phyloP scores from a whole-genome alignment of 208 protist genomes.

The Trypanosoma theileri region DNA sequence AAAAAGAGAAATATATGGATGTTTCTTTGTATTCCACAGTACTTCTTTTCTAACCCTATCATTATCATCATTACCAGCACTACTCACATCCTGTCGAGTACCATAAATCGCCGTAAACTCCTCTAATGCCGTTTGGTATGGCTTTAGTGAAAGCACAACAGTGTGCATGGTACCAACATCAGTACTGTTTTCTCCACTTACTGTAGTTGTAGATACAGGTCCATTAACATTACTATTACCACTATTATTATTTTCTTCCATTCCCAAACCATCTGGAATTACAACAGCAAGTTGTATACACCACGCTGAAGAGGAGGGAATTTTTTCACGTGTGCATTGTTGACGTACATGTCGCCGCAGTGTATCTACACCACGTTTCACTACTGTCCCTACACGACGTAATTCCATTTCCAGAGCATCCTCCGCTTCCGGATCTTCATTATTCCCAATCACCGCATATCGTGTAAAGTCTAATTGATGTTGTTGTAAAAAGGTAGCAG shows the following conservation, averaged over 20 bases:
- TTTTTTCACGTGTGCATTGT: neutral
- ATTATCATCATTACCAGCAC: constrained; percentile 11
- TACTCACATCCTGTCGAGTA: too few species aligned
- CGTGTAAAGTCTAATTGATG: constrained; percentile 27
- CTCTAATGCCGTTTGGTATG: constrained; percentile 60
- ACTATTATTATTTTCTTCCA: neutral
- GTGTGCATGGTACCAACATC: constrained; percentile 25
- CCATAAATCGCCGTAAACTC: constrained; percentile 55
- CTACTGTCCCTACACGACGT: constrained; percentile 27
- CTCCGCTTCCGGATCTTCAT: constrained; percentile 55
- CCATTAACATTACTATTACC: neutral
- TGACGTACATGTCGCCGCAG: constrained; percentile 38
- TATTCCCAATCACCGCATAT: constrained; percentile 47
- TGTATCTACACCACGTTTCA: constrained; percentile 35
- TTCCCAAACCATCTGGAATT: constrained; percentile 14
- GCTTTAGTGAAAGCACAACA: constrained; percentile 53
- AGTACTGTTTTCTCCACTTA: too few species aligned
- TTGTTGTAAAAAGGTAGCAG: constrained; percentile 40
- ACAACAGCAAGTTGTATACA: constrained; percentile 57
- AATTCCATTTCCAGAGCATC: constrained; percentile 44
- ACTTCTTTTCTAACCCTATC: constrained; percentile 28
- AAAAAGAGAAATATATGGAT: constrained; percentile 72
- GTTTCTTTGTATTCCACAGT: constrained; percentile 72
- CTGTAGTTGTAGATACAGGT: neutral
- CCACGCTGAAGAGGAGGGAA: constrained; percentile 40